These are phyloP conservation scores for Kuraishia ogatae DNA, from an alignment of 805 yeast genomes.

Conservation along the genomic window DNA sequence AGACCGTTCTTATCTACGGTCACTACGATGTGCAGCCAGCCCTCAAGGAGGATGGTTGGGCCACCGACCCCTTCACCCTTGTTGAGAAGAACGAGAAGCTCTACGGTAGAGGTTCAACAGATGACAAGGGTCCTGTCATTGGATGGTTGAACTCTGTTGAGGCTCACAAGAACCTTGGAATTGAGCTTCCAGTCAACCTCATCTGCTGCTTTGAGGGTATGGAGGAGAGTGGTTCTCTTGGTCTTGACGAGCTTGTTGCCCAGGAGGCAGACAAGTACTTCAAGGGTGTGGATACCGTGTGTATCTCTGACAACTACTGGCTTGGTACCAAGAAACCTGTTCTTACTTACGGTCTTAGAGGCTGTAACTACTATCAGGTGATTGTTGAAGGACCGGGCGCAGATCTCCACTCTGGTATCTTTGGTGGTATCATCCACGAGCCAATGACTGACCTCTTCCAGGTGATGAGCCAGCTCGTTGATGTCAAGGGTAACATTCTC, in stretches of 20 bases:
- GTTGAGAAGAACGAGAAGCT: slow-evolving; percentile 61
- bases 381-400: slow-evolving; percentile 87
- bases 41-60: slow-evolving; percentile 86
- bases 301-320: slow-evolving; percentile 98
- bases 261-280: slow-evolving; percentile 74
- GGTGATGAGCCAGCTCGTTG: slow-evolving; percentile 71
- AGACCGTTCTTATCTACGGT: slow-evolving; percentile 87
- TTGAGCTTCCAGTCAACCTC: slow-evolving; percentile 90
- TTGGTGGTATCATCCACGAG: slow-evolving; percentile 96
- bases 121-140: slow-evolving; percentile 96
- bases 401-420: slow-evolving; percentile 93
- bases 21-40: slow-evolving; percentile 99
- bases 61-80: slow-evolving; percentile 79
- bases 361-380: slow-evolving; percentile 88
- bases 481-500: slow-evolving; percentile 70
- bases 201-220: slow-evolving; percentile 95
- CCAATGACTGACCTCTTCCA: slow-evolving; percentile 91
- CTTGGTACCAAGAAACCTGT: slow-evolving; percentile 96
- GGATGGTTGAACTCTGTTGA: slow-evolving; percentile 94
- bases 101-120: slow-evolving; percentile 92
- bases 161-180: slow-evolving; percentile 78
- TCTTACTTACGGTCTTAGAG: slow-evolving; percentile 94
- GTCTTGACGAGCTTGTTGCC: slow-evolving; percentile 77
- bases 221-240: slow-evolving; percentile 97
- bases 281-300: slow-evolving; percentile 85